Evolutionary conservation across 2,329 filamentous ascomycete species (phyloP).

Genomic region (Venturia effusa): DNA sequence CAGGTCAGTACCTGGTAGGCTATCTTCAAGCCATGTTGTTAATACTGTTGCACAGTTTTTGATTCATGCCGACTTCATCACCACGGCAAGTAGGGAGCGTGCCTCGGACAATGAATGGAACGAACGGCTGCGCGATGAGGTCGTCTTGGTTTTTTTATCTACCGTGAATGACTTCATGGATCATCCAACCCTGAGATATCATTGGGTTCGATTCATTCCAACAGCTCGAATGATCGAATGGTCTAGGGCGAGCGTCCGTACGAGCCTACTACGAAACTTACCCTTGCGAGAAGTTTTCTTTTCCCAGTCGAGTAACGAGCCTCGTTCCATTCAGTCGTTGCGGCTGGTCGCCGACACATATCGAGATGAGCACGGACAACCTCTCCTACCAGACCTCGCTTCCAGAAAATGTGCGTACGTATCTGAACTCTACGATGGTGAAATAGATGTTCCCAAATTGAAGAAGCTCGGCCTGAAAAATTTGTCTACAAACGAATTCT

Average conservation of each 20-base stretch:
- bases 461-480: too few relatives aligned
- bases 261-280: background rate
- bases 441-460: too few relatives aligned
- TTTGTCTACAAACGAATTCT: too few relatives aligned
- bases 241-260: constrained; percentile 3
- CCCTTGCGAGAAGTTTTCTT: too few relatives aligned
- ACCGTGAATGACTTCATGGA: constrained; percentile 11
- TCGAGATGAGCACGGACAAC: too few relatives aligned
- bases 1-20: constrained; percentile 14
- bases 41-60: constrained; percentile 15
- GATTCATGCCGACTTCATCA: constrained; percentile 21
- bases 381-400: too few relatives aligned
- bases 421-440: too few relatives aligned
- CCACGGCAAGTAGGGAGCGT: constrained; percentile 17
- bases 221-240: background rate
- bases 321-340: too few relatives aligned
- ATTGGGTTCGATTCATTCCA: constrained; percentile 10
- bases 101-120: constrained; percentile 17
- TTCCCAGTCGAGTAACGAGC: too few relatives aligned
- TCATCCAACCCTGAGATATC: constrained; percentile 5
- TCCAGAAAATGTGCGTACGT: too few relatives aligned
- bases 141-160: background rate
- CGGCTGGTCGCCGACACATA: too few relatives aligned
- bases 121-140: background rate
- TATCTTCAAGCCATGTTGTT: background rate